phyloP scores from a whole-genome alignment of 2,329 filamentous ascomycete species.

The Parastagonospora avenae region DNA sequence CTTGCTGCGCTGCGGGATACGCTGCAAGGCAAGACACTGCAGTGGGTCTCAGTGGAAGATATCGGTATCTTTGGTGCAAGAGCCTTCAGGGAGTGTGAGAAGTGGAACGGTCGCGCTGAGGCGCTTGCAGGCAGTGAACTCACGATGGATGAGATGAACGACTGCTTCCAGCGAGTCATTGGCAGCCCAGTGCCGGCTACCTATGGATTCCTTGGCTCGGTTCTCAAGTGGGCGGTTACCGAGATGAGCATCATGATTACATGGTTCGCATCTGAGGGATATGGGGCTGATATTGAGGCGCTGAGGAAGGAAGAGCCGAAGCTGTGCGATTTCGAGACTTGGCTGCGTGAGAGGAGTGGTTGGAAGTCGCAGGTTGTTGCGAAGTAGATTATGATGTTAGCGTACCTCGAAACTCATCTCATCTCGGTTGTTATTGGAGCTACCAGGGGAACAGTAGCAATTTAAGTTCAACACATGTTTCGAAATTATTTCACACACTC shows the following conservation, averaged over 20 bases:
- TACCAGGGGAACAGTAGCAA: too few relatives aligned
- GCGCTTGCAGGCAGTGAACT: conserved; percentile 61
- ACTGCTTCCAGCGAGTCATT: conserved; percentile 54
- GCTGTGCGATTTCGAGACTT: conserved; percentile 55
- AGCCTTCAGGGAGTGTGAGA: conserved; percentile 53
- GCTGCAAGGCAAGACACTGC: conserved; percentile 50
- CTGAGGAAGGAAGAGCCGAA: conserved; percentile 52
- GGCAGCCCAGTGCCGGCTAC: conserved; percentile 52
- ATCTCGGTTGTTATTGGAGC: not conserved
- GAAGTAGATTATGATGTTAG: conserved; percentile 6
- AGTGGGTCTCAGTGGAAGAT: conserved; percentile 51
- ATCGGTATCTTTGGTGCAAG: conserved; percentile 59
- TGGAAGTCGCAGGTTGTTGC: conserved; percentile 37
- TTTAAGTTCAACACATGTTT: too few relatives aligned
- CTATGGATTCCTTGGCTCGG: conserved; percentile 49
- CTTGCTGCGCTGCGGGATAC: conserved; percentile 51
- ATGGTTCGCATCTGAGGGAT: conserved; percentile 59
- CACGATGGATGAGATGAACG: conserved; percentile 52
- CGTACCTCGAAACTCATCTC: not conserved
- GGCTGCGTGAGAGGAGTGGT: conserved; percentile 55
- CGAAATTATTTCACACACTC: too few relatives aligned
- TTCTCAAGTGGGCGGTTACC: conserved; percentile 49
- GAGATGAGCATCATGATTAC: conserved; percentile 56
- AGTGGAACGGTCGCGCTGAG: conserved; percentile 53
- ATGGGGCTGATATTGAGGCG: conserved; percentile 52